phyloP scores from a whole-genome alignment of 805 yeast genomes.

The Hanseniaspora jakobsenii region DNA sequence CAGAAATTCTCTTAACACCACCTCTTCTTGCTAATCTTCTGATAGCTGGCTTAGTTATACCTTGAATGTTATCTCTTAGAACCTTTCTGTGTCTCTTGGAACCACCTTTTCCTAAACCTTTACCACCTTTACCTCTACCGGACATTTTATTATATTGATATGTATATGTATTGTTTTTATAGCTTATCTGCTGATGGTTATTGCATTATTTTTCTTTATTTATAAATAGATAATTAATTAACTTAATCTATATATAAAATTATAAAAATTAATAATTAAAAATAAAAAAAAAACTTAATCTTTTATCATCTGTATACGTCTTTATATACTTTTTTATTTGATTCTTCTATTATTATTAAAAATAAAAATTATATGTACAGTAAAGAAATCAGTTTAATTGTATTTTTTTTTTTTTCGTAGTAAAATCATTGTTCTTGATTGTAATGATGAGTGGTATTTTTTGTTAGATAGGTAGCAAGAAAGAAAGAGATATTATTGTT shows the following conservation, averaged over 20 bases:
- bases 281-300: neutral
- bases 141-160: constrained; percentile 46
- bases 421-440: no score
- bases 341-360: no score
- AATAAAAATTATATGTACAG: neutral
- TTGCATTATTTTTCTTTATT: neutral
- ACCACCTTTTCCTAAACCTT: constrained; percentile 99
- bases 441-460: no score
- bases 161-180: constrained; percentile 11
- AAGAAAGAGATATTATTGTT: no score
- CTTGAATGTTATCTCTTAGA: constrained; percentile 97
- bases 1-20: constrained; percentile 99
- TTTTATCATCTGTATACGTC: neutral
- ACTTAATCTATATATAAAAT: no score
- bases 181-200: constrained; percentile 15
- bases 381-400: no score
- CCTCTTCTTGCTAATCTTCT: constrained; percentile 99
- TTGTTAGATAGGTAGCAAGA: no score
- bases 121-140: constrained; percentile 99
- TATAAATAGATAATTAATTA: neutral
- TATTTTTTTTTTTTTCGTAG: no score
- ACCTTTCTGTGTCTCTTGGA: constrained; percentile 99
- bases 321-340: neutral
- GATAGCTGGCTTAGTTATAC: constrained; percentile 98
- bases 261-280: neutral